phyloP scores from a whole-genome alignment of 176 grass and related monocot genomes.

The Leersia perrieri region DNA sequence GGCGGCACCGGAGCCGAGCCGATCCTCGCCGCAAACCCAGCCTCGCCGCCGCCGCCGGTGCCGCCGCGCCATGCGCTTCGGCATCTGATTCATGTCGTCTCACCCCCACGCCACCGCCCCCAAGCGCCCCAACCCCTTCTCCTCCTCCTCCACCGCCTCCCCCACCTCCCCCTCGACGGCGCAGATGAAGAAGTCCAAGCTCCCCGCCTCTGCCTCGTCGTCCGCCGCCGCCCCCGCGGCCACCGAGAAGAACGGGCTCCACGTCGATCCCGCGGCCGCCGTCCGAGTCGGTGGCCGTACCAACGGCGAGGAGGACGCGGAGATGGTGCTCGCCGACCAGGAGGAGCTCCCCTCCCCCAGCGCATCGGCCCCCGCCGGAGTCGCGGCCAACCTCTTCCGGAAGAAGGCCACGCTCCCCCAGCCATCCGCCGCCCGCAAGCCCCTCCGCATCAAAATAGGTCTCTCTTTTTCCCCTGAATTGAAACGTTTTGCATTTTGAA shows the following conservation, averaged over 20 bases:
- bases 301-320: conserved; percentile 54
- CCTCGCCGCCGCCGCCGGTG: not conserved
- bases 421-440: conserved; percentile 68
- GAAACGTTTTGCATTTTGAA: not conserved
- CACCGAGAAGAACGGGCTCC: conserved; percentile 63
- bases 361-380: conserved; percentile 35
- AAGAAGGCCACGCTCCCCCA: conserved; percentile 95
- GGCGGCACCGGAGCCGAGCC: not conserved
- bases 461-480: not conserved
- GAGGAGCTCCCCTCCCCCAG: conserved; percentile 41
- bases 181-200: conserved; percentile 69
- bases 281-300: conserved; percentile 8
- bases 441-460: conserved; percentile 96
- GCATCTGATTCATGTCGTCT: conserved; percentile 67
- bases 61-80: conserved; percentile 41
- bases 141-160: conserved; percentile 25
- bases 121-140: conserved; percentile 47
- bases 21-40: not conserved
- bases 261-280: conserved; percentile 22
- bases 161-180: conserved; percentile 26
- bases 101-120: conserved; percentile 51
- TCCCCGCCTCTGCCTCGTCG: conserved; percentile 32
- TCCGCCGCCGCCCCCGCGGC: not conserved
- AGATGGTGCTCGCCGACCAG: conserved; percentile 69
- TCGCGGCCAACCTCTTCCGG: conserved; percentile 78